Evolutionary conservation across 495 filamentous ascomycete genomes (phyloP).

Genomic region (Xylaria sp.): DNA sequence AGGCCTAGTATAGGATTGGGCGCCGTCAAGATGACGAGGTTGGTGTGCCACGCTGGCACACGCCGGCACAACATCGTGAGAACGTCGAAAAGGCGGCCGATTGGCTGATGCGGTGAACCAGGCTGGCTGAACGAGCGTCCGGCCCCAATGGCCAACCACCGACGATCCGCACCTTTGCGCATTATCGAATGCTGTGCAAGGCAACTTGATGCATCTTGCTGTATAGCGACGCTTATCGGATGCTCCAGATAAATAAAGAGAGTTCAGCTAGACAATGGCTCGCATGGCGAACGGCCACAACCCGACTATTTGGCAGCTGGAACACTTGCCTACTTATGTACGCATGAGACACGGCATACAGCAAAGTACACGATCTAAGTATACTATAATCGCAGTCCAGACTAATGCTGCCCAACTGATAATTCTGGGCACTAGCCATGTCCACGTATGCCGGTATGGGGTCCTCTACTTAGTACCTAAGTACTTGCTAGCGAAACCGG

Average conservation of each 20-base stretch:
- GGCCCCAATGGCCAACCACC: background rate
- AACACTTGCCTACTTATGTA: constrained; percentile 3
- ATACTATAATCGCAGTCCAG: background rate
- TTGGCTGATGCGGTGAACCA: constrained; percentile 2
- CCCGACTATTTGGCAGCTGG: background rate
- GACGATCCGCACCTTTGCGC: background rate
- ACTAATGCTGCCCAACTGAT: constrained; percentile 13
- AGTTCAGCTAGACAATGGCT: constrained; percentile 4
- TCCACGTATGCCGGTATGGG: constrained; percentile 19
- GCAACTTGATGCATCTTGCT: constrained; percentile 11
- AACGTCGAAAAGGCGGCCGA: background rate
- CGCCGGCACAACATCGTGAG: constrained; percentile 5
- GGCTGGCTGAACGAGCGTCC: constrained; percentile 18
- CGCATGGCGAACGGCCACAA: background rate
- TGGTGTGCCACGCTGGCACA: constrained; percentile 15
- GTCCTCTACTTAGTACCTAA: too few species aligned
- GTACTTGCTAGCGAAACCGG: constrained; percentile 10
- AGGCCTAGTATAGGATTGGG: constrained; percentile 3
- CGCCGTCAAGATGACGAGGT: background rate
- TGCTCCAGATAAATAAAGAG: background rate
- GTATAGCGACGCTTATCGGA: background rate
- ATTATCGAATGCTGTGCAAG: constrained; percentile 17
- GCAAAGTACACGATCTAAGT: background rate
- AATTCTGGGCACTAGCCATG: background rate
- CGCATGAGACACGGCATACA: background rate